These are phyloP conservation scores for Glycyrrhiza uralensis DNA, from an alignment of 306 rosid species.

Conservation along the genomic window DNA sequence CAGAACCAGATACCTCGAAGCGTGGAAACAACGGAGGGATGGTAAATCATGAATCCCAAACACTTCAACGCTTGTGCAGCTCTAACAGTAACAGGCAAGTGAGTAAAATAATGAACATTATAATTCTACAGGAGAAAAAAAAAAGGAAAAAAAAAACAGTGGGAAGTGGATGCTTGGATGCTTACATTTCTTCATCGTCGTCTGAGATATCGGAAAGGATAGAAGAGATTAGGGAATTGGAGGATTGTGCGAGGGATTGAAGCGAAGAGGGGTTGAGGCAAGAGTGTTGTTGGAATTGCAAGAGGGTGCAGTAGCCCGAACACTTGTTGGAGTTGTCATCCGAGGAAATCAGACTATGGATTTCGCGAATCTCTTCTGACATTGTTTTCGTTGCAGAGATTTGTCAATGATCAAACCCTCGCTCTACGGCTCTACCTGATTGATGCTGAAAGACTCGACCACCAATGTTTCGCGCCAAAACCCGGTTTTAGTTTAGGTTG, in stretches of 20 bases:
- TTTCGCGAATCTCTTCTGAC: constrained; percentile 51
- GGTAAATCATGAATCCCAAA: constrained; percentile 84
- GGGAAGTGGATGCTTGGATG: not conserved
- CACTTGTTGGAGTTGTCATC: constrained; percentile 38
- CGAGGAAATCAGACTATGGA: constrained; percentile 46
- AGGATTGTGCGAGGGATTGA: constrained; percentile 45
- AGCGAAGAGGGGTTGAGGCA: constrained; percentile 33
- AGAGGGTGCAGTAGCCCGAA: constrained; percentile 59
- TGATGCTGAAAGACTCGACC: not conserved
- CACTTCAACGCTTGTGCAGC: constrained; percentile 76
- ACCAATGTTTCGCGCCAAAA: constrained; percentile 36
- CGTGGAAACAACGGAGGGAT: constrained; percentile 47
- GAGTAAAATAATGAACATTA: not conserved
- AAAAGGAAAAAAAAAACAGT: not conserved
- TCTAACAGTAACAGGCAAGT: constrained; percentile 42
- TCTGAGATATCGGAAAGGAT: constrained; percentile 46
- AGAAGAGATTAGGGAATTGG: constrained; percentile 27
- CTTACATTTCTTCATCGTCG: constrained; percentile 72
- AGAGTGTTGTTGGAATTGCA: constrained; percentile 61
- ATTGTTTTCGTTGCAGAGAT: constrained; percentile 27
- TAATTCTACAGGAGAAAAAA: not conserved
- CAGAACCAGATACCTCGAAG: constrained; percentile 41
- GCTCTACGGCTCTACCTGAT: not conserved
- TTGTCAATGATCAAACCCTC: constrained; percentile 13
- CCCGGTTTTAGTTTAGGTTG: not conserved